These are phyloP conservation scores for Pichia scutulata DNA, from an alignment of 805 yeast species.

Conservation along the genomic window DNA sequence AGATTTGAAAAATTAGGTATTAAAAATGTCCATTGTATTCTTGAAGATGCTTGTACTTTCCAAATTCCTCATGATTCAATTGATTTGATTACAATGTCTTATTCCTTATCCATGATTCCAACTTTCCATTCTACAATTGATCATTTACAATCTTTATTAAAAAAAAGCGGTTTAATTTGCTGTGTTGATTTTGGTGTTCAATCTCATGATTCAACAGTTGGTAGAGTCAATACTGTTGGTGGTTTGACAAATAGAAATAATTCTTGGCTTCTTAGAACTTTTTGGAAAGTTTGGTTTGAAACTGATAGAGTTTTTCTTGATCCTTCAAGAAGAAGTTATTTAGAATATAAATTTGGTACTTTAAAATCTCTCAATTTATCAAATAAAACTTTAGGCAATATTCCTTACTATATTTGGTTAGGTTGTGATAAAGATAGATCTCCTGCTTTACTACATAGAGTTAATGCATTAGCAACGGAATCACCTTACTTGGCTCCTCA, in stretches of 20 bases:
- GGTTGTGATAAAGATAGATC: conserved; percentile 60
- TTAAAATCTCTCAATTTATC: conserved; percentile 63
- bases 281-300: conserved; percentile 87
- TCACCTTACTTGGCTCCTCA: conserved; percentile 73
- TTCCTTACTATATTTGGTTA: conserved; percentile 79
- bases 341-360: conserved; percentile 79
- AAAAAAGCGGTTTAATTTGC: conserved; percentile 54
- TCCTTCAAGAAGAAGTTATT: conserved; percentile 72
- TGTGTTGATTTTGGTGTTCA: conserved; percentile 81
- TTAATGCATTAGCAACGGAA: conserved; percentile 71
- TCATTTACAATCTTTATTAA: conserved; percentile 46
- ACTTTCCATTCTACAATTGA: conserved; percentile 73
- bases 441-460: conserved; percentile 40
- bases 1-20: conserved; percentile 44
- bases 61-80: conserved; percentile 43
- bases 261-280: conserved; percentile 70
- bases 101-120: conserved; percentile 82
- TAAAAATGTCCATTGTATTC: conserved; percentile 56
- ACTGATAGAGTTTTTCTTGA: conserved; percentile 74
- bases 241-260: conserved; percentile 64
- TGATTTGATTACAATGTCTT: conserved; percentile 72
- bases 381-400: conserved; percentile 59
- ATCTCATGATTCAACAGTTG: conserved; percentile 52
- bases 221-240: conserved; percentile 67
- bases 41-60: conserved; percentile 73